phyloP scores from a whole-genome alignment of 1,139 yeast species.

The Debaryomycetaceae sp. region DNA sequence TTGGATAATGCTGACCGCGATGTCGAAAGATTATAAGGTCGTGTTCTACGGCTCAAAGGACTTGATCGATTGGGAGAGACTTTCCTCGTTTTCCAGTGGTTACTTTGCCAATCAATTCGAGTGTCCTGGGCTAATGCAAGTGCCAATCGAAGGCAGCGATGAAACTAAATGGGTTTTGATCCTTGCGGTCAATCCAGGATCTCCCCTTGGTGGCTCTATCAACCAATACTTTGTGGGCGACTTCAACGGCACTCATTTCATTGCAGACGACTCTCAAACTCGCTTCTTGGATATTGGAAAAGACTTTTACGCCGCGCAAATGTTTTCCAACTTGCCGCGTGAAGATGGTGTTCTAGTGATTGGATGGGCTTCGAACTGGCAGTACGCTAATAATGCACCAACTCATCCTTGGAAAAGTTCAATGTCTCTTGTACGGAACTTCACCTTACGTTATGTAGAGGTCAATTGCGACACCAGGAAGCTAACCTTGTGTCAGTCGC shows the following conservation, averaged over 20 bases:
- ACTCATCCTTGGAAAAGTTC: slow-evolving; percentile 1
- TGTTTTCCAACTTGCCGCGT: background rate
- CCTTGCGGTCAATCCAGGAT: slow-evolving; percentile 1
- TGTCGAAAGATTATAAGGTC: slow-evolving; percentile 1
- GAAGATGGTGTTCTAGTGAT: background rate
- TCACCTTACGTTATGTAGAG: background rate
- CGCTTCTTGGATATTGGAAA: slow-evolving; percentile 1
- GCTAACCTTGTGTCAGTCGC: background rate
- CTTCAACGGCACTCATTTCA: background rate
- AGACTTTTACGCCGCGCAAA: slow-evolving; percentile 1
- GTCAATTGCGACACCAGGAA: background rate
- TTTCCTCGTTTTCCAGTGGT: background rate
- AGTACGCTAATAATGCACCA: background rate
- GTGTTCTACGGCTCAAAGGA: slow-evolving; percentile 1
- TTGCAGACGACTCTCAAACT: background rate
- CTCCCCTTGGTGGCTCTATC: slow-evolving; percentile 1
- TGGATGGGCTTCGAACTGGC: slow-evolving; percentile 1
- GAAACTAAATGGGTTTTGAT: slow-evolving; percentile 1
- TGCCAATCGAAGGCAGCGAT: background rate
- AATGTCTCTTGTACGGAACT: background rate
- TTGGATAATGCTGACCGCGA: background rate
- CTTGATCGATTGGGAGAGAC: background rate
- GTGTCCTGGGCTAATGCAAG: slow-evolving; percentile 1
- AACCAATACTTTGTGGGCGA: slow-evolving; percentile 1
- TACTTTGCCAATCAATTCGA: slow-evolving; percentile 1